A percentile compares a stretch with the other conserved stretches of the same genome.
These are phyloP conservation scores for Pterocarpus macrocarpus DNA, from an alignment of 306 rosid species.

Conservation along the genomic window DNA sequence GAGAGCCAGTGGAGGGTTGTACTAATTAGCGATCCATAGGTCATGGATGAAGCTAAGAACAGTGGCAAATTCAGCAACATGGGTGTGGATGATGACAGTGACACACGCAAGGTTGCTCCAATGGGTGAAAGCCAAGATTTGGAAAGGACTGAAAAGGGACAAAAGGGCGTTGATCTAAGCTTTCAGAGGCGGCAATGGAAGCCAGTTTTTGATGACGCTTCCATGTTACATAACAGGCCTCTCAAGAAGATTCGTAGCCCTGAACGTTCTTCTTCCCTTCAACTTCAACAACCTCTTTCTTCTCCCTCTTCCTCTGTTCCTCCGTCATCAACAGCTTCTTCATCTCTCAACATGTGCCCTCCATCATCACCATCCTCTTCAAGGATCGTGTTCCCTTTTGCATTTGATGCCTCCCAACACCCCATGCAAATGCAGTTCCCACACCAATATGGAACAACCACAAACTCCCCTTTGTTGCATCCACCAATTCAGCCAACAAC, in stretches of 20 bases:
- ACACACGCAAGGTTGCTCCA: constrained; percentile 5
- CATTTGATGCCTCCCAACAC: constrained; percentile 62
- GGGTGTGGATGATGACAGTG: constrained; percentile 53
- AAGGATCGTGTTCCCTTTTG: constrained; percentile 73
- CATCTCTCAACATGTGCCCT: not conserved
- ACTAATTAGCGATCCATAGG: not conserved
- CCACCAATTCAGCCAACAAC: constrained; percentile 42
- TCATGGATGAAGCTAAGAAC: constrained; percentile 66
- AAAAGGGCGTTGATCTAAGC: constrained; percentile 49
- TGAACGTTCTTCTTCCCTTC: constrained; percentile 48
- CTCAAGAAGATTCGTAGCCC: constrained; percentile 85
- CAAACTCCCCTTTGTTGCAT: constrained; percentile 46
- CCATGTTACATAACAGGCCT: constrained; percentile 67
- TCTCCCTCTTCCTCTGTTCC: constrained; percentile 17
- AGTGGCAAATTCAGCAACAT: constrained; percentile 59
- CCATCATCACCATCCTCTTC: constrained; percentile 48
- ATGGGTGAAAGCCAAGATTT: constrained; percentile 49
- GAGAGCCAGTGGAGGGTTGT: constrained; percentile 58
- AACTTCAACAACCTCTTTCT: constrained; percentile 37
- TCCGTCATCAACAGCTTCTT: not conserved
- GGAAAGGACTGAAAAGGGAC: constrained; percentile 54
- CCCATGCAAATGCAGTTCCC: constrained; percentile 49
- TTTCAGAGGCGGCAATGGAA: constrained; percentile 60
- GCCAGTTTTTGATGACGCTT: constrained; percentile 69
- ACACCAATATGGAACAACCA: constrained; percentile 49